Conservation (phyloP, 768 basidiomycete species). For the Tulasnella sp. region DNA sequence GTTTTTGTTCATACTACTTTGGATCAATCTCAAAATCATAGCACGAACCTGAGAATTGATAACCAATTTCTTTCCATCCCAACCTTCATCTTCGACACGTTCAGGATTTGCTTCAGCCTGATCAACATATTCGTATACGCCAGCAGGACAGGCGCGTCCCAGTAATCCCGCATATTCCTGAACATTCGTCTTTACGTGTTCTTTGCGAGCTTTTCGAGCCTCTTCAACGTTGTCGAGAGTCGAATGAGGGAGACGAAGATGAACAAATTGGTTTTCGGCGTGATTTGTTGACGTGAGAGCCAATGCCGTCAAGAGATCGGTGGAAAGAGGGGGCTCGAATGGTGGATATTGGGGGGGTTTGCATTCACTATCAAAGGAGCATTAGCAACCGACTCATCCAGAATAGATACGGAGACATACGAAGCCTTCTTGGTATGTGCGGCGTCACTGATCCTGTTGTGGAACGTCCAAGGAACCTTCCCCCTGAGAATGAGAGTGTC, state of each 20-base stretch:
- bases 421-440: slow-evolving; percentile 55
- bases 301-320: slow-evolving; percentile 84
- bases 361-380: slow-evolving; percentile 31
- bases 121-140: slow-evolving; percentile 91
- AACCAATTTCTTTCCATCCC: slow-evolving; percentile 75
- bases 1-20: slow-evolving; percentile 11
- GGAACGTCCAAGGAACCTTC: slow-evolving; percentile 84
- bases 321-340: slow-evolving; percentile 79
- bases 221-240: slow-evolving; percentile 27
- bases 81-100: slow-evolving; percentile 33
- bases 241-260: slow-evolving; percentile 50
- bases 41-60: slow-evolving; percentile 85
- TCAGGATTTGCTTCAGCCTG: slow-evolving; percentile 33
- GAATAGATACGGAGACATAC: slow-evolving; percentile 19
- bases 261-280: slow-evolving; percentile 89
- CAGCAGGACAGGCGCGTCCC: slow-evolving; percentile 85
- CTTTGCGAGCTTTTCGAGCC: slow-evolving; percentile 30
- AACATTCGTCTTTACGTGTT: slow-evolving; percentile 66
- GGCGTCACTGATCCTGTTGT: slow-evolving; percentile 51
- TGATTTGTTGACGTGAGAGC: slow-evolving; percentile 90
- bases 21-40: background rate
- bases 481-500: slow-evolving; percentile 79
- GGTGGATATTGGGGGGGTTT: slow-evolving; percentile 74
- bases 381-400: background rate
- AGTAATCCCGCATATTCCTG: slow-evolving; percentile 75